Evolutionary conservation across 2,329 filamentous ascomycete species (phyloP).

Genomic region (Graphilbum sp.): DNA sequence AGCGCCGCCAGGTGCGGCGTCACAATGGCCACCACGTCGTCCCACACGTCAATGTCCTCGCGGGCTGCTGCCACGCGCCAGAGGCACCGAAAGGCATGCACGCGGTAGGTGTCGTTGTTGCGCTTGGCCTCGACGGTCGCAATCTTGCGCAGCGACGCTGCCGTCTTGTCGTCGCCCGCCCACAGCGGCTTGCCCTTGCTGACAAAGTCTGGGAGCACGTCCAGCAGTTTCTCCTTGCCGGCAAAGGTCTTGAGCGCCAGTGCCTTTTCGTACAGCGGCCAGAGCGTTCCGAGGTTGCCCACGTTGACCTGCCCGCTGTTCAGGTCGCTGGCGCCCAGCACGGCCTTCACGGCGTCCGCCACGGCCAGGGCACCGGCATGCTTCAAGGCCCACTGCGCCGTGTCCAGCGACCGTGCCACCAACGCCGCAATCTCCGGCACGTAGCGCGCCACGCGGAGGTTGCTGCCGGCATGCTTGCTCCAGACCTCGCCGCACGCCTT

Average conservation of each 20-base stretch:
- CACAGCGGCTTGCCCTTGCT: slow-evolving; percentile 44
- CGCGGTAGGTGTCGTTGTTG: slow-evolving; percentile 72
- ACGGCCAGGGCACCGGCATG: slow-evolving; percentile 73
- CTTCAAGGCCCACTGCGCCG: slow-evolving; percentile 77
- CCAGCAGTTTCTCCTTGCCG: slow-evolving; percentile 74
- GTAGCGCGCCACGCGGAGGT: slow-evolving; percentile 67
- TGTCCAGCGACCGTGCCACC: slow-evolving; percentile 52
- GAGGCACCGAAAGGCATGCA: slow-evolving; percentile 55
- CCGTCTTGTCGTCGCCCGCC: slow-evolving; percentile 32
- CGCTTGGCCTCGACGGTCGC: slow-evolving; percentile 76
- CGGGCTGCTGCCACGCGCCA: slow-evolving; percentile 56
- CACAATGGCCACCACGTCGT: slow-evolving; percentile 49
- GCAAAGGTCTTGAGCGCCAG: slow-evolving; percentile 81
- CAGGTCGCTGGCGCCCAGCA: slow-evolving; percentile 40
- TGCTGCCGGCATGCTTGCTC: slow-evolving; percentile 79
- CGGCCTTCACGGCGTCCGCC: slow-evolving; percentile 53
- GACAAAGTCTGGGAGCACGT: slow-evolving; percentile 64
- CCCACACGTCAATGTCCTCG: slow-evolving; percentile 57
- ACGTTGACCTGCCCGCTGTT: slow-evolving; percentile 40
- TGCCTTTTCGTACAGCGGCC: slow-evolving; percentile 71
- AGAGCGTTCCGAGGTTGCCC: slow-evolving; percentile 46
- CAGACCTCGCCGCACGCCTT: slow-evolving; percentile 75
- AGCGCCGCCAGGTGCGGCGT: slow-evolving; percentile 43
- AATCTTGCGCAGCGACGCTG: slow-evolving; percentile 61
- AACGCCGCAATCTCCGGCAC: slow-evolving; percentile 65